Evolutionary conservation across 768 basidiomycete species (phyloP).

Genomic region (Tulasnella sp.): DNA sequence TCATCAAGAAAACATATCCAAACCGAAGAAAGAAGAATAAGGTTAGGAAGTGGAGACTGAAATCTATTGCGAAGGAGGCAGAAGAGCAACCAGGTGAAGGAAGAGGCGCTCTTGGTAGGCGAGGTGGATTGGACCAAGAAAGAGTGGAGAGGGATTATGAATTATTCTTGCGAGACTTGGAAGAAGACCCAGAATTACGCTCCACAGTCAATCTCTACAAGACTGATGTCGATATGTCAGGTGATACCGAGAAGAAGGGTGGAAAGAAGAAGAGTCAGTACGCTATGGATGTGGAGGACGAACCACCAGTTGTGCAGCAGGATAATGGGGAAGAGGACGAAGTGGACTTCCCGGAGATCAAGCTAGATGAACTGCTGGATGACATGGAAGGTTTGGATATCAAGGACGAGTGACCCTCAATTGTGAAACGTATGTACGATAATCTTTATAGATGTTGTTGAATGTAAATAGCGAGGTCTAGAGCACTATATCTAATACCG

Average conservation of each 20-base stretch:
- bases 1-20: conserved; percentile 93
- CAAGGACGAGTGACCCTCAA: conserved; percentile 32
- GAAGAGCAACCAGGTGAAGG: conserved; percentile 42
- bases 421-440: conserved; percentile 7
- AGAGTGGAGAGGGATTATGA: conserved; percentile 98
- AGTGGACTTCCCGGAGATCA: conserved; percentile 77
- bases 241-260: conserved; percentile 25
- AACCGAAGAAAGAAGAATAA: conserved; percentile 83
- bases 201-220: conserved; percentile 80
- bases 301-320: conserved; percentile 20
- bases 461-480: not conserved
- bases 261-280: conserved; percentile 32
- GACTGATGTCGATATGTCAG: conserved; percentile 37
- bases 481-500: not conserved
- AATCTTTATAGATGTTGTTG: not conserved
- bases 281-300: conserved; percentile 59
- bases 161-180: conserved; percentile 81
- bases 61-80: conserved; percentile 84
- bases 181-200: conserved; percentile 90
- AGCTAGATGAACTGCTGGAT: conserved; percentile 74
- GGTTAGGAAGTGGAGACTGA: conserved; percentile 72
- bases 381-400: conserved; percentile 88
- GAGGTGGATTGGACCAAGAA: conserved; percentile 79
- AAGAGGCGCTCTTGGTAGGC: conserved; percentile 75
- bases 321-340: conserved; percentile 49